Conservation (phyloP, 331 rosid genomes). For the Phaseolus coccineus region DNA sequence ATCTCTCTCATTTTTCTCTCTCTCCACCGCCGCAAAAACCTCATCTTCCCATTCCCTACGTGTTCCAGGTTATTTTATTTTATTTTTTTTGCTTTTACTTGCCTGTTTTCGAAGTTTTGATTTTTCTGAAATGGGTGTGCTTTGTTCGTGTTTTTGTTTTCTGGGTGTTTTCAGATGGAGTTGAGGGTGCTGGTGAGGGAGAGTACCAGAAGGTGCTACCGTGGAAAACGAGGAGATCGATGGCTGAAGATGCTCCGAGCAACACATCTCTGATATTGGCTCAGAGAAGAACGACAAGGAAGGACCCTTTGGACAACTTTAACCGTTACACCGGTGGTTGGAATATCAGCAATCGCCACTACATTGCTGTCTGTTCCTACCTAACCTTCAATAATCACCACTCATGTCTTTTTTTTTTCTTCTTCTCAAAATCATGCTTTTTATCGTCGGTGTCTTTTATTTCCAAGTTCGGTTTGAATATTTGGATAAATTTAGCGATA, state of each 20-base stretch:
- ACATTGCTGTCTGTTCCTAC: constrained; percentile 51
- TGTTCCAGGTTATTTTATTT: constrained; percentile 40
- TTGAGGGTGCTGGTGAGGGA: constrained; percentile 35
- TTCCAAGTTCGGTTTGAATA: background rate
- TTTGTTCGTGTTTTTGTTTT: background rate
- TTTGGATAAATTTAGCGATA: background rate
- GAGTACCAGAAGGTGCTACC: constrained; percentile 33
- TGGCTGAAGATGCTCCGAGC: constrained; percentile 47
- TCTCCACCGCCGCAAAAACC: constrained; percentile 33
- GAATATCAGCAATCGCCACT: constrained; percentile 71
- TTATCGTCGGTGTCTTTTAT: background rate
- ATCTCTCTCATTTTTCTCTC: constrained; percentile 32
- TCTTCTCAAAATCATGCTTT: background rate
- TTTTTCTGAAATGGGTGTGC: constrained; percentile 12
- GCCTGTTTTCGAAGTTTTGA: background rate
- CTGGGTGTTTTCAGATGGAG: constrained; percentile 36
- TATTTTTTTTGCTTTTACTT: background rate
- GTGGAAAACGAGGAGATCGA: constrained; percentile 69
- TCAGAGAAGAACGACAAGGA: constrained; percentile 61
- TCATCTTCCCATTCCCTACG: constrained; percentile 31
- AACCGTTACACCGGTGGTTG: constrained; percentile 87
- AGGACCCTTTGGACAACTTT: constrained; percentile 65
- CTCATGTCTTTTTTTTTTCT: background rate
- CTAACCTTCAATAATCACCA: background rate
- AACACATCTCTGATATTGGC: constrained; percentile 84